Evolutionary conservation across 495 filamentous ascomycete genomes (phyloP).

Genomic region (Thozetella sp.): DNA sequence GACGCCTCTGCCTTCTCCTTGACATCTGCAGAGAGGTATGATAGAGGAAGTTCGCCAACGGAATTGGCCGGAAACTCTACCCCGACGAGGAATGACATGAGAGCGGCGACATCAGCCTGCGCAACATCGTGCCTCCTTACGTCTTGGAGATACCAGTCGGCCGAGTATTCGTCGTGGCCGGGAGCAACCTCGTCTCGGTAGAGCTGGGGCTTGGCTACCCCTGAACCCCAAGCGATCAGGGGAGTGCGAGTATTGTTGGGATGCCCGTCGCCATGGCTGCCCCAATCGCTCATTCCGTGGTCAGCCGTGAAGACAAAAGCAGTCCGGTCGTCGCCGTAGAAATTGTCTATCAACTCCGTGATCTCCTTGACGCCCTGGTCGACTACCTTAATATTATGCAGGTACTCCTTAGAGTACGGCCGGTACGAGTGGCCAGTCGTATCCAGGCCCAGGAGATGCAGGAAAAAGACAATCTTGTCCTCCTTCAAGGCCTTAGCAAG

Average conservation of each 20-base stretch:
- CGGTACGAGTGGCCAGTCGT: conserved; percentile 87
- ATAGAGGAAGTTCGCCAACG: conserved; percentile 87
- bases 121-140: conserved; percentile 87
- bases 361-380: conserved; percentile 87
- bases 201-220: conserved; percentile 75
- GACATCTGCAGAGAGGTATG: conserved; percentile 71
- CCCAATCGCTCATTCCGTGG: conserved; percentile 99
- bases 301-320: conserved; percentile 98
- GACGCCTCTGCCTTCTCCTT: conserved; percentile 83
- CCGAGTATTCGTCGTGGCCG: conserved; percentile 92
- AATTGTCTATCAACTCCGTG: conserved; percentile 78
- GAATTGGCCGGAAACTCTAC: conserved; percentile 94
- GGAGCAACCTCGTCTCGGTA: conserved; percentile 54
- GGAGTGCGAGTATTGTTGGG: conserved; percentile 97
- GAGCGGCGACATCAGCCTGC: conserved; percentile 92
- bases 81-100: conserved; percentile 96
- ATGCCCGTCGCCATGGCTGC: conserved; percentile 96
- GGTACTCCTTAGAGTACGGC: conserved; percentile 94
- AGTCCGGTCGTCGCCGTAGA: conserved; percentile 90
- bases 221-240: conserved; percentile 92
- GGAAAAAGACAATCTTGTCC: conserved; percentile 92
- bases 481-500: conserved; percentile 72
- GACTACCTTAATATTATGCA: conserved; percentile 92
- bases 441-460: conserved; percentile 95
- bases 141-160: conserved; percentile 82